Evolutionary conservation across 495 filamentous ascomycete species (phyloP), one percentile per base, ranked within the genome.

Genomic region (Trichoderma gamsii): DNA sequence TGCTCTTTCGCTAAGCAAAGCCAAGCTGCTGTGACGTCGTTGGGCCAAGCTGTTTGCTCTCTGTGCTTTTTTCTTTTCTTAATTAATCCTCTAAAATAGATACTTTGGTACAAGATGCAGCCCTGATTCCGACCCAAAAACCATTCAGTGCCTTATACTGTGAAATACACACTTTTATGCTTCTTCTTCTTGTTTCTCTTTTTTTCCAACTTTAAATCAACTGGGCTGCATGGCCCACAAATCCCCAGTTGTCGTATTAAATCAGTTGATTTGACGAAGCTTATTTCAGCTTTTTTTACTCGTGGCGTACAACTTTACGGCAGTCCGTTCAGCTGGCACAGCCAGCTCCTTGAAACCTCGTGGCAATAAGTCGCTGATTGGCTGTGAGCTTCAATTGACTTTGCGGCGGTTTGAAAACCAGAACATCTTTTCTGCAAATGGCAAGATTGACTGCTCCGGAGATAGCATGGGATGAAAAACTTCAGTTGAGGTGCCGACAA

Each of bases 21-120:
- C 52, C 27, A 61, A 29, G 56, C 23, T 29, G 35, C 56, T 61
- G 56, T 61, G 56, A 61, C 56, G 56, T 61, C 56, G 56, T 61
- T 61, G 25, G 13, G 4, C 56, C 7, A 38, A 5, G 12, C n/a
- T 11, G 9, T 4, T 25, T 56, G 4, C 4, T 56, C 23, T 23
- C 21, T 56, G 3, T 18, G 6, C 12, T 46, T 18, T 46, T 46
- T 46, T 46, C 18, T 46, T 46, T 9, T 9, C 15, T 11, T 44
- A 4, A 13, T 16, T 3, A 9, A 0, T 11, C 43, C 43, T 18
- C 29, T 29, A 29, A 18, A 4, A 11, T 46, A 15, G 2, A 5
- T 38, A 7, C 35, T 38, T 38, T 9, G 8, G 35, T 38, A 38
- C 35, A 38, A 9, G 35, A 38, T 9, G 35, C 35, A 38, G 35